Percentiles rank a stretch among this genome's conserved stretches.
Conservation (phyloP, 78 protist species). For the Speleostelium caveatum region DNA sequence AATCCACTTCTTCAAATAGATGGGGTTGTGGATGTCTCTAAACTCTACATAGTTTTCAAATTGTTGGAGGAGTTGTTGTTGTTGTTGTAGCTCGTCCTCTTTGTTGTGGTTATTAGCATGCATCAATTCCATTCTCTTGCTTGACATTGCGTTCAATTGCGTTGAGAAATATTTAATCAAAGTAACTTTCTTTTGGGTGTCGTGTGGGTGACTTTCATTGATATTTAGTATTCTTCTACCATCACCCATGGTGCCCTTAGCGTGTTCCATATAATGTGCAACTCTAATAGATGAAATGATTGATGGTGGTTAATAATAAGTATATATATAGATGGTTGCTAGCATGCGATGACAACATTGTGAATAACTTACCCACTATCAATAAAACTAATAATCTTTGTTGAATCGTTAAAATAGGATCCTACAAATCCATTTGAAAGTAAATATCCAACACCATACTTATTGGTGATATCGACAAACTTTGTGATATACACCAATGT, state of each 20-base stretch:
- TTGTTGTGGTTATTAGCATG: constrained; percentile 13
- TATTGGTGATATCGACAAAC: constrained; percentile 92
- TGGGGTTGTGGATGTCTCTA: constrained; percentile 34
- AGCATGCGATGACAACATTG: too few relatives aligned
- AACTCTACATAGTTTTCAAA: background rate
- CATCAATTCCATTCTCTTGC: background rate
- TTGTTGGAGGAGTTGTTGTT: background rate
- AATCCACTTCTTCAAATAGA: constrained; percentile 92
- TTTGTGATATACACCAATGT: constrained; percentile 75
- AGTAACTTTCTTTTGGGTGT: constrained; percentile 88
- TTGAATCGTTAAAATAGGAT: constrained; percentile 93
- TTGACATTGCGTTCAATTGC: constrained; percentile 46
- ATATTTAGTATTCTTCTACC: constrained; percentile 73
- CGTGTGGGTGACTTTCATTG: constrained; percentile 60
- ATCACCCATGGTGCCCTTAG: constrained; percentile 49
- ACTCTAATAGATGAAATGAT: too few relatives aligned
- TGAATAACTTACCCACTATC: constrained; percentile 53
- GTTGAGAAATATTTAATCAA: constrained; percentile 88
- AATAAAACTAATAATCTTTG: constrained; percentile 34
- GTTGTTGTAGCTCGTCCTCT: background rate
- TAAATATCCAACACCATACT: constrained; percentile 96
- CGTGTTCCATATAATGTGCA: constrained; percentile 82
- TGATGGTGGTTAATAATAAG: too few relatives aligned
- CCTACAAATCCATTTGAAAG: constrained; percentile 90
- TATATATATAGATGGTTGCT: background rate